Percentiles rank a stretch among this genome's conserved stretches.
Conservation (phyloP, 2,329 filamentous ascomycete genomes). For the Massarina eburnea region DNA sequence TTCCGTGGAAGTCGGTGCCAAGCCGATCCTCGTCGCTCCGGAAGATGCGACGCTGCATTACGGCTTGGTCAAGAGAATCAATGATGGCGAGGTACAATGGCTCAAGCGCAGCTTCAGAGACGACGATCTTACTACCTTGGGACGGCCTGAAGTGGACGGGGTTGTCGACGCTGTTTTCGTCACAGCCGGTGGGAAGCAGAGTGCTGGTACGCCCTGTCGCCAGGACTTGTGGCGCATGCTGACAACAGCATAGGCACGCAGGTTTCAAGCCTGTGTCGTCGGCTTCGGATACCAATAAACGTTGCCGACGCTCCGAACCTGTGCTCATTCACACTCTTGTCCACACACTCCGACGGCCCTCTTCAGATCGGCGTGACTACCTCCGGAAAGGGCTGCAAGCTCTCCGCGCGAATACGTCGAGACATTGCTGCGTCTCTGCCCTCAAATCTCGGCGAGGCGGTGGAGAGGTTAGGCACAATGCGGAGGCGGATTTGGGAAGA, state of each 20-base stretch:
- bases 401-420: conserved; percentile 83
- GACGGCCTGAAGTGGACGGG: conserved; percentile 73
- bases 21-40: conserved; percentile 75
- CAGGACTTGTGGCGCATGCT: conserved; percentile 4
- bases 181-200: conserved; percentile 59
- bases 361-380: conserved; percentile 95
- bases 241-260: conserved; percentile 54
- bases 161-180: conserved; percentile 94
- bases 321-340: conserved; percentile 87
- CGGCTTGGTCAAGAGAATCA: conserved; percentile 64
- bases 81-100: conserved; percentile 68
- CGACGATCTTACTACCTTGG: conserved; percentile 70
- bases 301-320: conserved; percentile 84
- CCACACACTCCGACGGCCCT: conserved; percentile 85
- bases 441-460: conserved; percentile 71
- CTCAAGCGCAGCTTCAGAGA: conserved; percentile 67
- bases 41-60: conserved; percentile 62
- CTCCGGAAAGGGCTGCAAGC: conserved; percentile 90
- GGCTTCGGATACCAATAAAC: conserved; percentile 87
- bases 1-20: conserved; percentile 79
- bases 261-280: conserved; percentile 74
- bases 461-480: conserved; percentile 69
- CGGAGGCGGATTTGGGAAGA: conserved; percentile 46
- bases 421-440: conserved; percentile 85
- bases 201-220: conserved; percentile 42